phyloP scores from a whole-genome alignment of 2,329 filamentous ascomycete genomes.

The Xylaria sp. region DNA sequence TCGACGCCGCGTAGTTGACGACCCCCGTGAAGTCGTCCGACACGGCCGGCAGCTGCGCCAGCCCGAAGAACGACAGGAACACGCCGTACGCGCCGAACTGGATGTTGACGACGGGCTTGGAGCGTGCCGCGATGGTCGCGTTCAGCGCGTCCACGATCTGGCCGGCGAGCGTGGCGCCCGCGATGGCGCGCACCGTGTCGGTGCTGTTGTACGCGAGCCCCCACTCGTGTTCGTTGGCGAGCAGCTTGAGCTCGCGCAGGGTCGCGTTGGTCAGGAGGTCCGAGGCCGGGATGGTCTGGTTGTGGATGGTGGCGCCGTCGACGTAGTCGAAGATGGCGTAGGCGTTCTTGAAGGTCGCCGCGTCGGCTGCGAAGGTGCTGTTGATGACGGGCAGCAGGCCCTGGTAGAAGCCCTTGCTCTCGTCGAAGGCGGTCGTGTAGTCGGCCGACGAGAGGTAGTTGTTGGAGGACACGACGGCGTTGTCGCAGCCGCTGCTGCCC shows the following conservation, averaged over 20 bases:
- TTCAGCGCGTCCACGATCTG: slow-evolving; percentile 65
- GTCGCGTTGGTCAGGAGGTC: slow-evolving; percentile 68
- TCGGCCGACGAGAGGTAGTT: slow-evolving; percentile 61
- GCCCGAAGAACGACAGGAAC: slow-evolving; percentile 72
- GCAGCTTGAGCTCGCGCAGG: slow-evolving; percentile 72
- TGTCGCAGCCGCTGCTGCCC: slow-evolving; percentile 66
- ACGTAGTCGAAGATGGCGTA: slow-evolving; percentile 71
- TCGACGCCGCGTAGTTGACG: slow-evolving; percentile 84
- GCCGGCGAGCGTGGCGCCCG: slow-evolving; percentile 66
- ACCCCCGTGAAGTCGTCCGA: slow-evolving; percentile 76
- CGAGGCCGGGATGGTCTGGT: slow-evolving; percentile 66
- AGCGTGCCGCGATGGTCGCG: slow-evolving; percentile 56
- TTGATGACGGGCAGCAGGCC: slow-evolving; percentile 65
- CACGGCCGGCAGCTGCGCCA: slow-evolving; percentile 61
- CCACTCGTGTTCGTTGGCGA: slow-evolving; percentile 84
- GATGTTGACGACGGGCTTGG: slow-evolving; percentile 56
- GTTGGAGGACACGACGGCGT: slow-evolving; percentile 64
- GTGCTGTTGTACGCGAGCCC: slow-evolving; percentile 83
- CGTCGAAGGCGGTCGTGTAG: slow-evolving; percentile 56
- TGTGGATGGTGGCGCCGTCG: slow-evolving; percentile 70
- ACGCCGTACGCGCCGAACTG: slow-evolving; percentile 71
- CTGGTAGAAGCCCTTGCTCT: slow-evolving; percentile 70
- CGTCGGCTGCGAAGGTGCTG: slow-evolving; percentile 57
- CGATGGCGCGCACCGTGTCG: slow-evolving; percentile 70
- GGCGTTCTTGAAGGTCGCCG: slow-evolving; percentile 67